Evolutionary conservation across 768 basidiomycete genomes (phyloP).

Genomic region (Agrocybe praecox): DNA sequence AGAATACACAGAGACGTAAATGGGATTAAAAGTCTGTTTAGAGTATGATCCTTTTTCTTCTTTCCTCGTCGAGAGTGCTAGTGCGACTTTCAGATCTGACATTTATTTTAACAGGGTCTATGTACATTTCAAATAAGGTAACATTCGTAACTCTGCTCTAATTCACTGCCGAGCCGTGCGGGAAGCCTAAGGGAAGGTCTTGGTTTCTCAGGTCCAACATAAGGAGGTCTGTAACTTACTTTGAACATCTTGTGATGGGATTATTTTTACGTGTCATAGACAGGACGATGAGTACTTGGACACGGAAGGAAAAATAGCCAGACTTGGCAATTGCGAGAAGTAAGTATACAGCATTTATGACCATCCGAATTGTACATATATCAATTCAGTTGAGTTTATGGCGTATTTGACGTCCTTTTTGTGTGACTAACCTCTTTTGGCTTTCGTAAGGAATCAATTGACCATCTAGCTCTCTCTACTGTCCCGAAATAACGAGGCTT

Average conservation of each 20-base stretch:
- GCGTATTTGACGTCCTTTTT: conserved; percentile 30
- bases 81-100: conserved; percentile 18
- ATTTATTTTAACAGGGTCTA: conserved; percentile 16
- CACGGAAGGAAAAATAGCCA: conserved; percentile 13
- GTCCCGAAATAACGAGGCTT: conserved; percentile 35
- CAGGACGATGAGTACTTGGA: conserved; percentile 8
- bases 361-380: conserved; percentile 19
- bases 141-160: conserved; percentile 22
- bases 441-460: conserved; percentile 37
- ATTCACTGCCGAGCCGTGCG: conserved; percentile 19
- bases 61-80: conserved; percentile 1
- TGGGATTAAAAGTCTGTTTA: not conserved
- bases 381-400: conserved; percentile 29
- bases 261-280: conserved; percentile 12
- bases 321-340: conserved; percentile 10
- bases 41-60: not conserved
- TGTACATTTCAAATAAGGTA: conserved; percentile 15
- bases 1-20: conserved; percentile 15
- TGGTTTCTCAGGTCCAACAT: conserved; percentile 5
- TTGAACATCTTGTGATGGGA: conserved; percentile 7
- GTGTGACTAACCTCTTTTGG: conserved; percentile 44
- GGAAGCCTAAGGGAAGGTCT: conserved; percentile 5
- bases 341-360: conserved; percentile 16
- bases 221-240: not conserved
- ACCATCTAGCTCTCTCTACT: conserved; percentile 42